Percentiles rank a stretch among this genome's conserved stretches.
phyloP scores from a whole-genome alignment of 2,329 filamentous ascomycete genomes.

The Colletotrichum tropicicola region DNA sequence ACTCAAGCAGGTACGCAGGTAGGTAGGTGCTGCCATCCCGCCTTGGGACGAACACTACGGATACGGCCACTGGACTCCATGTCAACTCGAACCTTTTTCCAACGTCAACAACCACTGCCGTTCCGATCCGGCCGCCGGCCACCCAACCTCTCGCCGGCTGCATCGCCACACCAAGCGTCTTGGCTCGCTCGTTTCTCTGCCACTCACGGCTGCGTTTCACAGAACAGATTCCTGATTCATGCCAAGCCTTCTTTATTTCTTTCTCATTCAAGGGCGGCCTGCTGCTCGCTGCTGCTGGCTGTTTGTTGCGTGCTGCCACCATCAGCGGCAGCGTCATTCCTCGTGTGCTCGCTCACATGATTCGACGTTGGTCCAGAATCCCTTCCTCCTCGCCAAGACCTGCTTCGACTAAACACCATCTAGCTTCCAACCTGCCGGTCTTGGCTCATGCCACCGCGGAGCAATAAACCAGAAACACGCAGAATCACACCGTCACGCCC shows the following conservation, averaged over 20 bases:
- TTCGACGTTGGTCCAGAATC: conserved; percentile 3
- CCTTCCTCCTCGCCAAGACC: not conserved
- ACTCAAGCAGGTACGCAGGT: too few relatives aligned
- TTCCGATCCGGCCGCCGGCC: not conserved
- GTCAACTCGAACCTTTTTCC: not conserved
- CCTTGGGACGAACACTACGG: not conserved
- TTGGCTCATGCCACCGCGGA: conserved; percentile 12
- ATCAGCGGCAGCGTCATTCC: conserved; percentile 9
- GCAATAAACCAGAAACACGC: not conserved
- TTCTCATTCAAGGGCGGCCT: conserved; percentile 10
- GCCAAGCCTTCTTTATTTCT: conserved; percentile 17
- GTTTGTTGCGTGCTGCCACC: too few relatives aligned
- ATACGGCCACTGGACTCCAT: too few relatives aligned
- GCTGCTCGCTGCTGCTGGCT: too few relatives aligned
- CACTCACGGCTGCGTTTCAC: conserved; percentile 15
- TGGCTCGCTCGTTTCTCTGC: conserved; percentile 9
- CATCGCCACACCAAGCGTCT: conserved; percentile 27
- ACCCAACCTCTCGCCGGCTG: not conserved
- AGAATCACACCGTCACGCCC: conserved; percentile 6
- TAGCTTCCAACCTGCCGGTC: conserved; percentile 3
- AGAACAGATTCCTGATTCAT: conserved; percentile 11
- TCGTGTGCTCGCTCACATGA: not conserved
- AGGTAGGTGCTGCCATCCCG: too few relatives aligned
- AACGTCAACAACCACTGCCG: not conserved
- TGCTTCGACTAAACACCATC: not conserved